Evolutionary conservation across 1,284 basidiomycete species (phyloP).

Genomic region (Sanghuangporus weigelae): DNA sequence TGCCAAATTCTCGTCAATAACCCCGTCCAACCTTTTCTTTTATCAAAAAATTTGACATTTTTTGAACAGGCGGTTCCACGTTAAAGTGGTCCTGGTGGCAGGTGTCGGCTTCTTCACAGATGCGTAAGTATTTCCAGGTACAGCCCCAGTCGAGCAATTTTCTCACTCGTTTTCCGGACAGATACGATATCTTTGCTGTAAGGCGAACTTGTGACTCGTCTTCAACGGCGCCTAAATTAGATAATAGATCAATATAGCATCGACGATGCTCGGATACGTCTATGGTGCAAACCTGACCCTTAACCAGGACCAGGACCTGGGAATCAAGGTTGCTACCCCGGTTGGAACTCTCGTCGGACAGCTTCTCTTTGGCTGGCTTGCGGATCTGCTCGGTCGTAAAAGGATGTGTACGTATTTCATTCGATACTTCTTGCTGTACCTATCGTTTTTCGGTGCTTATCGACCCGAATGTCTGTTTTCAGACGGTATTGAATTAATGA

Average conservation of each 20-base stretch:
- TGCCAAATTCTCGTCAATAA: slow-evolving; percentile 41
- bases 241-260: slow-evolving; percentile 45
- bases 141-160: neutral
- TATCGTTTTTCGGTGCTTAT: neutral
- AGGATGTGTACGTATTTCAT: slow-evolving; percentile 51
- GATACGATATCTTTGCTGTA: slow-evolving; percentile 41
- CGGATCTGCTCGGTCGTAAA: slow-evolving; percentile 68
- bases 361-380: slow-evolving; percentile 67
- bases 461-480: slow-evolving; percentile 23
- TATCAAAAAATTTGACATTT: neutral
- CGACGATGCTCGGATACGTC: slow-evolving; percentile 52
- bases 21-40: neutral
- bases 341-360: slow-evolving; percentile 49
- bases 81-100: slow-evolving; percentile 67
- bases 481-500: slow-evolving; percentile 58
- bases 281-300: slow-evolving; percentile 38
- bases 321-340: slow-evolving; percentile 58
- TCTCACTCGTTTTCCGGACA: slow-evolving; percentile 14
- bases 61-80: slow-evolving; percentile 42
- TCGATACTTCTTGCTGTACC: neutral
- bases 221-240: neutral
- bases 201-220: neutral
- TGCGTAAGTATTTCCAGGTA: slow-evolving; percentile 41
- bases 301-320: slow-evolving; percentile 53
- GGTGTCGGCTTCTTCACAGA: slow-evolving; percentile 83